These are phyloP conservation scores for Aspergillus leporis DNA, from an alignment of 495 filamentous ascomycete species.

Conservation along the genomic window DNA sequence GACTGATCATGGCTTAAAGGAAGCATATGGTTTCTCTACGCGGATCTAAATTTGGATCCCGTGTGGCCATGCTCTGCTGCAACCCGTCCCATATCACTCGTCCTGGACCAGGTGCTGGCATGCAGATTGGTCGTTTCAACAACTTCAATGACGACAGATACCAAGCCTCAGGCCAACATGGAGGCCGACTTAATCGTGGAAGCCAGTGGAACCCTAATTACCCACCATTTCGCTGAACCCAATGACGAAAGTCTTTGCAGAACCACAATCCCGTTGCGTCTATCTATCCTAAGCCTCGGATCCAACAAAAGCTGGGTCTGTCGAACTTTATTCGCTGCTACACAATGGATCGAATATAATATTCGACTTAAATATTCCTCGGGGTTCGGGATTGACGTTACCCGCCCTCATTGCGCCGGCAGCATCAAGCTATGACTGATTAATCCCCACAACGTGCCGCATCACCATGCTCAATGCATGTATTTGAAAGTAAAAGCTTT, in stretches of 20 bases:
- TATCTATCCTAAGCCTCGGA: neutral
- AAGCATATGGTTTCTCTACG: conserved; percentile 99
- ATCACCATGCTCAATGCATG: neutral
- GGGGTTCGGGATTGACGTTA: neutral
- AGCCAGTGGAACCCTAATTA: conserved; percentile 42
- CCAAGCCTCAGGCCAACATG: conserved; percentile 26
- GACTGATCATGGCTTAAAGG: conserved; percentile 32
- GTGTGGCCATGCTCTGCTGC: conserved; percentile 97
- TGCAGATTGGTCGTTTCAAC: conserved; percentile 57
- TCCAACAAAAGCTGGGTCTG: neutral
- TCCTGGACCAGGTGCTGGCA: conserved; percentile 75
- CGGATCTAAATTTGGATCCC: conserved; percentile 96
- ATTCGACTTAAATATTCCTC: conserved; percentile 1
- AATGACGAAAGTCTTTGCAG: neutral
- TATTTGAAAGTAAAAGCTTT: neutral
- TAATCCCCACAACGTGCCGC: neutral
- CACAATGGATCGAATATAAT: neutral
- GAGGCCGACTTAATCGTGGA: conserved; percentile 37
- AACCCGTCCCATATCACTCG: conserved; percentile 85
- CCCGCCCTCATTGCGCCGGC: neutral
- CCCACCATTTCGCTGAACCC: conserved; percentile 36
- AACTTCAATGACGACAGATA: conserved; percentile 56
- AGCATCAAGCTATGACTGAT: neutral
- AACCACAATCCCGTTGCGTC: neutral
- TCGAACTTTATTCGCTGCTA: neutral